phyloP scores from a whole-genome alignment of 2,329 filamentous ascomycete genomes.

The Ceratocystis huliohia region DNA sequence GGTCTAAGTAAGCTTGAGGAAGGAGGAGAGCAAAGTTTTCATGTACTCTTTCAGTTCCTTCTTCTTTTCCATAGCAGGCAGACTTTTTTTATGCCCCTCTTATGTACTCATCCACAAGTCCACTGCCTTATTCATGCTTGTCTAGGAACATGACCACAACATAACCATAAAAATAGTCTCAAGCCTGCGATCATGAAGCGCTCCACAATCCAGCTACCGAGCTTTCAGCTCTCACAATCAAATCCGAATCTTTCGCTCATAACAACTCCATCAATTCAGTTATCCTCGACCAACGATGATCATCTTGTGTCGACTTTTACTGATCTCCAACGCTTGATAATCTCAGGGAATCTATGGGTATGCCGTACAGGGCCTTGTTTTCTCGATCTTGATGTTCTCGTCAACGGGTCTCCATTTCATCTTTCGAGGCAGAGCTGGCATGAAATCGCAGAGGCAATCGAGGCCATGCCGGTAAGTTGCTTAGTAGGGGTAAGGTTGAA shows the following conservation, averaged over 20 bases:
- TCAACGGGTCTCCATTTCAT: slow-evolving; percentile 16
- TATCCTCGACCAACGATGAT: slow-evolving; percentile 1
- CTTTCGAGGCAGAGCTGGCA: slow-evolving; percentile 1
- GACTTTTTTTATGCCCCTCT: background rate
- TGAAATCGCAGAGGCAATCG: slow-evolving; percentile 14
- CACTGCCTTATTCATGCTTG: background rate
- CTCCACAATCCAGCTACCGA: slow-evolving; percentile 8
- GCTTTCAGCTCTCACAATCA: slow-evolving; percentile 10
- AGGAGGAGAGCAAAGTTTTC: background rate
- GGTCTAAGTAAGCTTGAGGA: background rate
- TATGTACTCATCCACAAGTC: background rate
- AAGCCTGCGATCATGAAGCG: background rate
- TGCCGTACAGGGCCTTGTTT: slow-evolving; percentile 20
- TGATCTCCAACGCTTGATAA: slow-evolving; percentile 12
- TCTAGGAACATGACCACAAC: background rate
- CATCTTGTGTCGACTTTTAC: slow-evolving; percentile 7
- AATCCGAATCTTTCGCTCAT: background rate
- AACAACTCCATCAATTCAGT: background rate
- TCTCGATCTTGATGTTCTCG: slow-evolving; percentile 14
- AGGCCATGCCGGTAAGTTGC: slow-evolving; percentile 18
- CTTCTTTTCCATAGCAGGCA: background rate
- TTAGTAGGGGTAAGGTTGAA: background rate
- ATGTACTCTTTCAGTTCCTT: background rate
- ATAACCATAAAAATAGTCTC: background rate
- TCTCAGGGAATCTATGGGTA: slow-evolving; percentile 17